Conservation (phyloP, 805 yeast genomes). For the Lipomyces kockii region DNA sequence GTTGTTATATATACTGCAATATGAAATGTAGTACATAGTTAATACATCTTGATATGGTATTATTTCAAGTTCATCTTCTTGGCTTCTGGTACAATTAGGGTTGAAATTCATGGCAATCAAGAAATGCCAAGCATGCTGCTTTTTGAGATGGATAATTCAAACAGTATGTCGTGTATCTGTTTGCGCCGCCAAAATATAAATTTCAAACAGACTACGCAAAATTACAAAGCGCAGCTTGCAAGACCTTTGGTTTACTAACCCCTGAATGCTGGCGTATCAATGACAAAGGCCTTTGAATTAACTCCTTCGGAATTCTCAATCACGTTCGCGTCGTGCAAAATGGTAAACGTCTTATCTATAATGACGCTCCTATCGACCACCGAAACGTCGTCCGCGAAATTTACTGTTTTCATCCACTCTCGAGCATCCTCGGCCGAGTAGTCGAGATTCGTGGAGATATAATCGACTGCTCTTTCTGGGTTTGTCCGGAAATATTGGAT, state of each 20-base stretch:
- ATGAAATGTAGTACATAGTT: not conserved
- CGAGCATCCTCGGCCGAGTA: conserved; percentile 76
- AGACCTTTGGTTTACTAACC: not conserved
- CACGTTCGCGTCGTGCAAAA: conserved; percentile 70
- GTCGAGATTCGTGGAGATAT: conserved; percentile 70
- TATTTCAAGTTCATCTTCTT: not conserved
- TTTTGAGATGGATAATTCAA: not conserved
- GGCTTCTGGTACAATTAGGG: too few relatives aligned
- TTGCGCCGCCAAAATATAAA: not conserved
- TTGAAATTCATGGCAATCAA: too few relatives aligned
- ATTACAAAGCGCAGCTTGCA: not conserved
- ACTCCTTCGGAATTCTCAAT: conserved; percentile 17
- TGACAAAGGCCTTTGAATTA: conserved; percentile 14
- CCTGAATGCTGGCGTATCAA: not conserved
- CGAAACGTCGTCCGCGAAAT: conserved; percentile 57
- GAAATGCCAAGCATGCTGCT: too few relatives aligned
- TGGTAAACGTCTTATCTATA: conserved; percentile 58
- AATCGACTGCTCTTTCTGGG: conserved; percentile 66
- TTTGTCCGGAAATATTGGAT: conserved; percentile 64
- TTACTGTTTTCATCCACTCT: conserved; percentile 81
- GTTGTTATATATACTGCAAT: not conserved
- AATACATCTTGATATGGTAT: not conserved
- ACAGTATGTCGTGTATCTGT: not conserved
- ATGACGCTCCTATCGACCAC: conserved; percentile 57
- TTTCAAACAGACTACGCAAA: not conserved